These are phyloP conservation scores for Ammopiptanthus mongolicus DNA, from an alignment of 306 rosid genomes.

Conservation along the genomic window DNA sequence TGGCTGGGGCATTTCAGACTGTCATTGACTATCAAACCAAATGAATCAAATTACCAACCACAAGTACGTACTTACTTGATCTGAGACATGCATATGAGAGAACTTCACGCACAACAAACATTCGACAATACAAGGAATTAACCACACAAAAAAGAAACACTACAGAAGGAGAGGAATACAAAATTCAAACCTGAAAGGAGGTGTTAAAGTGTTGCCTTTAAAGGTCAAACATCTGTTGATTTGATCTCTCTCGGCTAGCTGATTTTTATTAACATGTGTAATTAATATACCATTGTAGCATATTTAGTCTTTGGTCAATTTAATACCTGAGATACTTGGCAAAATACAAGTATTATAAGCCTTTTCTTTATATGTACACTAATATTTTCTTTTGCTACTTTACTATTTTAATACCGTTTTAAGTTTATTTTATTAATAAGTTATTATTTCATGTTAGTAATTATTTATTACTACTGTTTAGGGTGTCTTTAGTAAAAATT, in stretches of 20 bases:
- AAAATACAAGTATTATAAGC: background rate
- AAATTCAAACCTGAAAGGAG: background rate
- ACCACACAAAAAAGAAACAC: background rate
- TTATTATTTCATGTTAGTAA: too few species aligned
- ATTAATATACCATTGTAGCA: background rate
- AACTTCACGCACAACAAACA: background rate
- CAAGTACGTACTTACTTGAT: background rate
- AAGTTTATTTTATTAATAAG: too few species aligned
- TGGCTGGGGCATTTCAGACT: slow-evolving; percentile 91
- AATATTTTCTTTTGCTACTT: background rate
- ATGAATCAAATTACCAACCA: slow-evolving; percentile 15
- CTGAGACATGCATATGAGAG: background rate
- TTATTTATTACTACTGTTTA: too few species aligned
- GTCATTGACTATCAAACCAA: slow-evolving; percentile 82
- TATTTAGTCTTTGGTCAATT: background rate
- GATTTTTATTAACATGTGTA: slow-evolving; percentile 13
- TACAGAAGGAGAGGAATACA: background rate
- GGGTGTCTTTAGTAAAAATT: too few species aligned
- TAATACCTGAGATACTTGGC: background rate
- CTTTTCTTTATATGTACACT: background rate
- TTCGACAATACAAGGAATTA: background rate
- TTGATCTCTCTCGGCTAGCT: background rate
- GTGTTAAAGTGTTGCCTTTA: background rate
- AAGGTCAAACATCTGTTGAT: background rate
- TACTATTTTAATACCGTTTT: background rate